Conservation (phyloP, 2,329 filamentous ascomycete species). For the Aspergillus clavatus region DNA sequence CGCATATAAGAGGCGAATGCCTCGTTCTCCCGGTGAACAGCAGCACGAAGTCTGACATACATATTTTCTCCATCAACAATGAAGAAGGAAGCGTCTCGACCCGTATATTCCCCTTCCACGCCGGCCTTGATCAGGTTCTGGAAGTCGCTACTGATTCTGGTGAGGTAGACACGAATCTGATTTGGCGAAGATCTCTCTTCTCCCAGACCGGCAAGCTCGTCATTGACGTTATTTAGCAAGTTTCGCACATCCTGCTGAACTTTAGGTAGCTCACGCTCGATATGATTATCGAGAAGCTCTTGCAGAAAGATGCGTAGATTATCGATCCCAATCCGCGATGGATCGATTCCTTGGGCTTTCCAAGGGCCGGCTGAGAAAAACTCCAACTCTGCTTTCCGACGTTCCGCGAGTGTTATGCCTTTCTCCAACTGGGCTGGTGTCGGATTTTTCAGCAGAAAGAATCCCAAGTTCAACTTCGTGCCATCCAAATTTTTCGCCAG, state of each 20-base stretch:
- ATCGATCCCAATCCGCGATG: slow-evolving; percentile 15
- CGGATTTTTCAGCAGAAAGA: slow-evolving; percentile 27
- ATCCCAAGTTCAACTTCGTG: slow-evolving; percentile 26
- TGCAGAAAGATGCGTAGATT: slow-evolving; percentile 18
- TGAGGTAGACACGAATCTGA: slow-evolving; percentile 21
- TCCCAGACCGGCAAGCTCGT: slow-evolving; percentile 14
- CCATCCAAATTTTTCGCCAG: slow-evolving; percentile 24
- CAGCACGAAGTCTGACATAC: slow-evolving; percentile 14
- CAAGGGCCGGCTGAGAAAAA: slow-evolving; percentile 17
- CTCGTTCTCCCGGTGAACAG: slow-evolving; percentile 16
- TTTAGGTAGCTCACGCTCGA: slow-evolving; percentile 18
- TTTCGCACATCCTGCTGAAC: slow-evolving; percentile 15
- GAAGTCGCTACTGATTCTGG: slow-evolving; percentile 15
- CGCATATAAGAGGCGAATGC: slow-evolving; percentile 18
- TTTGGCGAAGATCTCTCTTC: slow-evolving; percentile 6
- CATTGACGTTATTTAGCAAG: slow-evolving; percentile 8
- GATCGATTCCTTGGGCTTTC: slow-evolving; percentile 13
- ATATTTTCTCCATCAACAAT: neutral
- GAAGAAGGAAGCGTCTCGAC: slow-evolving; percentile 12
- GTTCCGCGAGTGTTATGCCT: slow-evolving; percentile 5
- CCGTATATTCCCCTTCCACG: slow-evolving; percentile 19
- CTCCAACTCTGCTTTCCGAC: slow-evolving; percentile 6
- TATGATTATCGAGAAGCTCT: slow-evolving; percentile 17
- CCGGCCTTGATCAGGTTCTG: slow-evolving; percentile 16
- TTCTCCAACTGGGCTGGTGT: slow-evolving; percentile 14